Base-by-base conservation (phyloP, 139 green algal species). In the Nannochloris sp. region DNA sequence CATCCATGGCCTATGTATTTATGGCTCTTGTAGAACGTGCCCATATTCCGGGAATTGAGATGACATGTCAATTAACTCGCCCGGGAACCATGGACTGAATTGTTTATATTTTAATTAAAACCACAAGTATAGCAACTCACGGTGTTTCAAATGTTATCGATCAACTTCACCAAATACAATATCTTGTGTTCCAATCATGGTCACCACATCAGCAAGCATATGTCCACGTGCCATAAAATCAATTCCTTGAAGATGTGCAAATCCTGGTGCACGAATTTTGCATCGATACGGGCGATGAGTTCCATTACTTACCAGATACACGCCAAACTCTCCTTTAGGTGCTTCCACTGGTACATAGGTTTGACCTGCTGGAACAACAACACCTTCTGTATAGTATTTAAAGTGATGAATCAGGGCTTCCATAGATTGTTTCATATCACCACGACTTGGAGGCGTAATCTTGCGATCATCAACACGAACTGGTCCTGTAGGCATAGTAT, bases 371-470 rank as follows among this genome's bases (percentile, higher is more conserved):
- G 74, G 69, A 51, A 84, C 69, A 25, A 58, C 55, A 66, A 78
- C 72, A 31, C 76, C 76, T 73, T 87, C 76, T 14, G 76, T 84
- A 71, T 82, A 82, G 27, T 75, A 49, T 69, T 95, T 95, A 75
- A 95, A 95, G 75, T 95, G 83, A 66, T 90, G 82, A 73, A 92
- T 90, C 15, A 90, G 70, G 24, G 82, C 78, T 75, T 92, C 84
- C 85, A 94, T 91, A 57, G 69, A 83, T 72, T 90, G 81, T 74
- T 93, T 92, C 74, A 93, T 90, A 44, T 83, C 66, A 51, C 64
- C 70, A 23, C 80, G 62, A 64, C 73, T 79, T 53, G 80, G 80
- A 36, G 75, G 70, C 49, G 73, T 81, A 12, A 91, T 78, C 78
- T 93, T 95, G 59, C 64, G 66, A 68, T 92, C 83, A 40, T 84